These are phyloP conservation scores for Chalciporus piperatus DNA, from an alignment of 768 basidiomycete genomes.

Conservation along the genomic window DNA sequence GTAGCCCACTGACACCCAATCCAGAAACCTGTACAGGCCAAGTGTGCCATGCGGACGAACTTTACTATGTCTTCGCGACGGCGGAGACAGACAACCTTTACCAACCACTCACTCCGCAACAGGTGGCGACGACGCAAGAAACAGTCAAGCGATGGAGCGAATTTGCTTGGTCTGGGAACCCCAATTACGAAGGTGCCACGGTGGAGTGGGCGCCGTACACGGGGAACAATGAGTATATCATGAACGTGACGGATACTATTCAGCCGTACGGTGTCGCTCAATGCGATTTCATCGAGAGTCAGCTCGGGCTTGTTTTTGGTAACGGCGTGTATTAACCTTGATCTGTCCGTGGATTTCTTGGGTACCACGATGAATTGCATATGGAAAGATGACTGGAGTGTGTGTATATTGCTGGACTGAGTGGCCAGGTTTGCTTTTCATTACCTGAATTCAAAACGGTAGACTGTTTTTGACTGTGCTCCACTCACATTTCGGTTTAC, in stretches of 20 bases:
- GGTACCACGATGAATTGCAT: no score
- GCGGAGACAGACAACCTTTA: conserved; percentile 17
- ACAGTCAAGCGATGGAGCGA: conserved; percentile 9
- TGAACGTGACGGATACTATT: conserved; percentile 8
- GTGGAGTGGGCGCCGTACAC: conserved; percentile 15
- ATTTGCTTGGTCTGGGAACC: conserved; percentile 18
- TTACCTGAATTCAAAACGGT: no score
- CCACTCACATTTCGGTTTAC: no score
- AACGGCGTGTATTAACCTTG: background rate
- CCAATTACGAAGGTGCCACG: conserved; percentile 11
- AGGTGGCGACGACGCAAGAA: conserved; percentile 3
- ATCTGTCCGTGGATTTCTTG: background rate
- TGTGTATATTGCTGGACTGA: no score
- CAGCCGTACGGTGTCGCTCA: conserved; percentile 8
- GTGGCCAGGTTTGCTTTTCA: no score
- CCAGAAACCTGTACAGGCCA: conserved; percentile 10
- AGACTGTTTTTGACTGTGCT: no score
- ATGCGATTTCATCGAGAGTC: conserved; percentile 13
- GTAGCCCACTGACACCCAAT: conserved; percentile 13
- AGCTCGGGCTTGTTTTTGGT: conserved; percentile 16
- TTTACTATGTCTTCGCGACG: conserved; percentile 19
- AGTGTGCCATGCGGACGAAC: conserved; percentile 20
- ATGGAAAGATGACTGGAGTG: no score
- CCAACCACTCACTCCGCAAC: conserved; percentile 11
- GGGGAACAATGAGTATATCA: conserved; percentile 7